Base-by-base conservation (phyloP, 2,329 filamentous ascomycete genomes). In the Gliomastix tumulicola region DNA sequence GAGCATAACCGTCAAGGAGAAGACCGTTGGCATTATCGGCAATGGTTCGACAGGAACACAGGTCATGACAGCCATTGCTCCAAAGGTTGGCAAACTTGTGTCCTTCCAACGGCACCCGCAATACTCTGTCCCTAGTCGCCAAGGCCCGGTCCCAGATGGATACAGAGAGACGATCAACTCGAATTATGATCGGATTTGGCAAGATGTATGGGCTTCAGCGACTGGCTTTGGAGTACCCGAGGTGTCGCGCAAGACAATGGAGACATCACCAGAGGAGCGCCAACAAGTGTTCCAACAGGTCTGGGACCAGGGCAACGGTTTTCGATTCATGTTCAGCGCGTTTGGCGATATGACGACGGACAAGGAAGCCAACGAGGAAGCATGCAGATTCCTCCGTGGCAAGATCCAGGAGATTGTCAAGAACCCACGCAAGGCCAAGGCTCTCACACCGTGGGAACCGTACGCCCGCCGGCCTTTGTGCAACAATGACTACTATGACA, bases 401-500 rank as follows among this genome's bases (percentile, higher is more conserved):
- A 50, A 46, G 49, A 56, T 45, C 27, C 44, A 28, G 10, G 44
- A 34, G 34, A 44, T 41, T 25, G 50, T 45, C 15, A 40, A 44
- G 19, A 49, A 53, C n/a, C 44, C 44, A 0, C 25, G 25, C 5
- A 52, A 47, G 27, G 47, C 48, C 3, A 30, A 32, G 3, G 34
- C 31, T 5, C 31, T 51, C 1, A 45, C 45, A 30, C 47, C 50
- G 0, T 38, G 31, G 3, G 38, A 44, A 2, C 31, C 34, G 4
- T 46, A 46, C 27, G 42, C 44, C 12, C 40, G 42, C 13, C 25
- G 25, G 13, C 25, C 25, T 4, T 15, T 28, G 7, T 28, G 25
- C 25, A 70, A 74, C 37, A 54, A 60, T 20, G 53, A 55, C 6
- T 74, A 71, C 49, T 74, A 65, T 42, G 69, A 76, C 42, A 56